Evolutionary conservation across 108 stramenopile genomes (phyloP), one percentile per base, ranked within the genome.

Genomic region (Cyclotella cryptica): DNA sequence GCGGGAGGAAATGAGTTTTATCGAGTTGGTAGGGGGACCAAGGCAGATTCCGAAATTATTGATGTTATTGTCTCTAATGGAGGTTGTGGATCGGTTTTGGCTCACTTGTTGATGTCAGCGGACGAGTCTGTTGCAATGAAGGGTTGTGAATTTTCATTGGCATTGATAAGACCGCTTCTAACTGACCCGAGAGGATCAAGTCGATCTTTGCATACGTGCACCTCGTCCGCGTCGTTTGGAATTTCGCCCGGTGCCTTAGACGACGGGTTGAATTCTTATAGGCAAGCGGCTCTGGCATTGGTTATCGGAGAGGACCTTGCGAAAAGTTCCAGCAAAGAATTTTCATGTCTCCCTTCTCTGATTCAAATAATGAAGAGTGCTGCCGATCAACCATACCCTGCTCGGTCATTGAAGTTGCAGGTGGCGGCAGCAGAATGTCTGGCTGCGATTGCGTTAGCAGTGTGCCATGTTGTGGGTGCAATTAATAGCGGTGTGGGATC

Each of bases 271-370:
- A n/a, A 64, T 11, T 72, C 82, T 1, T 83, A 90, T 69, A 80
- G 91, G 19, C 85, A 92, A 44, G 91, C 93, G 35, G 91, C 93
- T n/a, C 21, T 92, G 40, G 87, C 85, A 22, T 84, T 94, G 22
- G 85, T 88, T 12, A 80, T 78, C 55, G 90, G 88, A 47, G 75
- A 79, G 84, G 59, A 80, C 86, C 35, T 40, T 88, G 27, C 15
- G 12, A 13, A 24, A 2, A 65, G 28, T 14, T 21, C 57, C 22
- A 27, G 26, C 28, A 57, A 49, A 47, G 78, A 71, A 22, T 61
- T 67, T 52, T 71, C 75, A 10, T 81, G 80, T 52, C 75, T 81
- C 41, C 80, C 80, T 10, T 75, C 75, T 18, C 58, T 81, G 29
- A 81, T 81, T 51, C 69, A 71, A 66, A 76, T 81, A 35, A 40